phyloP scores from a whole-genome alignment of 768 basidiomycete genomes.

The Russula lepida region DNA sequence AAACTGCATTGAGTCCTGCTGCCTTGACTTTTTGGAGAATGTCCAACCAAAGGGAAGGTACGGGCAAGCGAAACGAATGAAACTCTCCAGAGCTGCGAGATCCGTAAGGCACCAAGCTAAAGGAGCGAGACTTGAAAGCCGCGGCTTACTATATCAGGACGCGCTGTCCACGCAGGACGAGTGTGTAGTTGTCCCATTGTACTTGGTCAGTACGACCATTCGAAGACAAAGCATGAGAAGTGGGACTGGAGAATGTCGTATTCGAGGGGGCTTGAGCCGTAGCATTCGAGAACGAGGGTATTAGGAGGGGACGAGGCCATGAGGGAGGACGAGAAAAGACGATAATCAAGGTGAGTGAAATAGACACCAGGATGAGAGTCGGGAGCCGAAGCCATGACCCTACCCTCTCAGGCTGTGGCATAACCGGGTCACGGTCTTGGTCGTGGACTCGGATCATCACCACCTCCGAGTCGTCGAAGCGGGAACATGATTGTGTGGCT shows the following conservation, averaged over 20 bases:
- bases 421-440: background rate
- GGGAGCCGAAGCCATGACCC: slow-evolving; percentile 1
- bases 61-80: slow-evolving; percentile 74
- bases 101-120: background rate
- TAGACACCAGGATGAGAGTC: background rate
- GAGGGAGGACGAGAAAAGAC: background rate
- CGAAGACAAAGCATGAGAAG: background rate
- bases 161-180: slow-evolving; percentile 18
- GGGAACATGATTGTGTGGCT: background rate
- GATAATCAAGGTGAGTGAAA: background rate
- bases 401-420: background rate
- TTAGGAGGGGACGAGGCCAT: background rate
- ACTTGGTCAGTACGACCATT: slow-evolving; percentile 17
- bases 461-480: background rate
- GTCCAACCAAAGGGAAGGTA: slow-evolving; percentile 73
- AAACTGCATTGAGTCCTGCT: slow-evolving; percentile 69
- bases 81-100: slow-evolving; percentile 68
- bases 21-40: slow-evolving; percentile 77
- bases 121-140: background rate
- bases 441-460: background rate
- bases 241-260: background rate
- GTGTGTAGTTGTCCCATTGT: slow-evolving; percentile 21
- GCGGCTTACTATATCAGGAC: slow-evolving; percentile 2
- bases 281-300: background rate
- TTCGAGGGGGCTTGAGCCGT: background rate